These are phyloP conservation scores for Talaromyces sp. DNA, from an alignment of 2,329 filamentous ascomycete genomes.

Conservation along the genomic window DNA sequence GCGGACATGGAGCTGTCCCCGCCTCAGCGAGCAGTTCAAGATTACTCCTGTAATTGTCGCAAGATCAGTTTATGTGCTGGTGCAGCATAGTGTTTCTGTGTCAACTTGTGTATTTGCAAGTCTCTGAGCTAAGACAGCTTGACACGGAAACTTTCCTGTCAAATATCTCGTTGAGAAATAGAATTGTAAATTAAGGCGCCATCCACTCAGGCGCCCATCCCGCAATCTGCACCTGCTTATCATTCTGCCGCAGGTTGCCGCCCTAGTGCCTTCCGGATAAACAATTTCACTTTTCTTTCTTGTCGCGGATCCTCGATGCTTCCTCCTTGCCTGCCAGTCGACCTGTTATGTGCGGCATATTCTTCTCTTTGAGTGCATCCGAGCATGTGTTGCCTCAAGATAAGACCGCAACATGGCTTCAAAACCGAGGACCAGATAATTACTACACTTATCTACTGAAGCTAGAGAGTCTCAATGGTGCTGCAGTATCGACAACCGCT, in stretches of 20 bases:
- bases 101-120: neutral
- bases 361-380: constrained; percentile 46
- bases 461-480: constrained; percentile 14
- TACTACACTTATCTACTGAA: constrained; percentile 32
- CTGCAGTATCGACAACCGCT: neutral
- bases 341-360: constrained; percentile 50
- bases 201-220: constrained; percentile 37
- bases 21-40: constrained; percentile 17
- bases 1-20: constrained; percentile 34
- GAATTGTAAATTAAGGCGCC: neutral
- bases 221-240: constrained; percentile 29
- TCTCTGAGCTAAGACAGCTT: neutral
- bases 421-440: constrained; percentile 46
- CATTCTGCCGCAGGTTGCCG: constrained; percentile 30
- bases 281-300: neutral
- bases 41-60: constrained; percentile 14
- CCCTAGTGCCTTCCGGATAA: neutral
- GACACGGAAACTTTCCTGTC: neutral
- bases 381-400: constrained; percentile 30
- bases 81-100: neutral
- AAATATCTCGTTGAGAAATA: neutral
- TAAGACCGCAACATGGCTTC: constrained; percentile 34
- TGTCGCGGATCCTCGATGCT: neutral
- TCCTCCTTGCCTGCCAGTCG: neutral
- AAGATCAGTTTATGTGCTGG: constrained; percentile 20